Conservation (phyloP, 2,329 filamentous ascomycete species). For the Calonectria pteridis region DNA sequence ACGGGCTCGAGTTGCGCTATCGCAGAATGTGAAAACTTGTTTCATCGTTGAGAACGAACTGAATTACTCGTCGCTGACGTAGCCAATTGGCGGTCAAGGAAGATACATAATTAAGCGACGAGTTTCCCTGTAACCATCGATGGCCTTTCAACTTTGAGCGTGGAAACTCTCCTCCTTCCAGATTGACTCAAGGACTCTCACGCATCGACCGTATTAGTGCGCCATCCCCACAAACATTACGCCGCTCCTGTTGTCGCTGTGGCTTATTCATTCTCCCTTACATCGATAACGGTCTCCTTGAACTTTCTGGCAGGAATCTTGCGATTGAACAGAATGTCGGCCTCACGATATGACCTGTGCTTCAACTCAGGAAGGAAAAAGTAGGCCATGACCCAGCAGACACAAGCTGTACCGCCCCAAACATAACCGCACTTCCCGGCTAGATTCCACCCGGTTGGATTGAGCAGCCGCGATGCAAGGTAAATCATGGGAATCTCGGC, state of each 20-base stretch:
- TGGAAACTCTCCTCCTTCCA: too few relatives aligned
- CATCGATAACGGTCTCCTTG: conserved; percentile 66
- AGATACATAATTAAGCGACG: too few relatives aligned
- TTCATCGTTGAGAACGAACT: too few relatives aligned
- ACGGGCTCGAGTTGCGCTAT: too few relatives aligned
- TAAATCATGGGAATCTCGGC: conserved; percentile 76
- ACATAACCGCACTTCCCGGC: conserved; percentile 69
- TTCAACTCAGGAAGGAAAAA: conserved; percentile 67
- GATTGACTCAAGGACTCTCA: too few relatives aligned
- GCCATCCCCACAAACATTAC: too few relatives aligned
- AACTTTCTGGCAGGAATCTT: conserved; percentile 65
- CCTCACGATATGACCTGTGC: conserved; percentile 68
- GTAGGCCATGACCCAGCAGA: conserved; percentile 65
- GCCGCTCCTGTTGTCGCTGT: background rate
- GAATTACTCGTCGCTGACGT: too few relatives aligned
- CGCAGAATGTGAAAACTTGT: too few relatives aligned
- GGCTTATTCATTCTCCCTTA: conserved; percentile 70
- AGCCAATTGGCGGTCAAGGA: too few relatives aligned
- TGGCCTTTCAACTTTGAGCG: too few relatives aligned
- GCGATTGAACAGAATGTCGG: conserved; percentile 69
- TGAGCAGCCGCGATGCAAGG: conserved; percentile 70
- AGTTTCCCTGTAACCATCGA: too few relatives aligned
- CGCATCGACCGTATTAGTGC: too few relatives aligned
- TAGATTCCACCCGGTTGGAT: conserved; percentile 60
- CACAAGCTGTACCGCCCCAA: conserved; percentile 67